A percentile compares a stretch with the other conserved stretches of the same genome.
Evolutionary conservation across 2,329 filamentous ascomycete species (phyloP).

Genomic region (Incumbomyces lentus): DNA sequence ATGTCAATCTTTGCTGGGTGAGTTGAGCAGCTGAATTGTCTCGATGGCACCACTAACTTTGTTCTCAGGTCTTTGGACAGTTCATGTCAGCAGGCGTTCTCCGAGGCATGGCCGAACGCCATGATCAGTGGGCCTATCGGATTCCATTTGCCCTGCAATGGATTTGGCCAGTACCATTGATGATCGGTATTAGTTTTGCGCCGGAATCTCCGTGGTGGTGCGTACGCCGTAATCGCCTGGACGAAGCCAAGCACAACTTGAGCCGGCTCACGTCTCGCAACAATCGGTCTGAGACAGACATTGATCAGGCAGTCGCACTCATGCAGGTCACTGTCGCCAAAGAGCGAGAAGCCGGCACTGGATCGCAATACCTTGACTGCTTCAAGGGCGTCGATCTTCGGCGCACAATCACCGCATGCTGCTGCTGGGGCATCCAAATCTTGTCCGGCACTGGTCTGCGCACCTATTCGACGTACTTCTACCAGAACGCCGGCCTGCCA

Average conservation of each 20-base stretch:
- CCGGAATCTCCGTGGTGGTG: conserved; percentile 30
- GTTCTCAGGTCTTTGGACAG: conserved; percentile 36
- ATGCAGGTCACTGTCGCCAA: conserved; percentile 30
- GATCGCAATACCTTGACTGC: conserved; percentile 59
- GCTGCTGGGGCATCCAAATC: conserved; percentile 57
- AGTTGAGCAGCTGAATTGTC: conserved; percentile 20
- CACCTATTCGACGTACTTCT: conserved; percentile 49
- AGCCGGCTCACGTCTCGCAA: conserved; percentile 31
- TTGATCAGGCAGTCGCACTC: conserved; percentile 25
- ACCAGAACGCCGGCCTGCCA: conserved; percentile 24
- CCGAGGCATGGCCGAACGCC: conserved; percentile 14
- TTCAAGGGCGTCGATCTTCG: conserved; percentile 70
- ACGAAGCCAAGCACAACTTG: conserved; percentile 34
- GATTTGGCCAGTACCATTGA: conserved; percentile 19
- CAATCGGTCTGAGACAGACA: conserved; percentile 16
- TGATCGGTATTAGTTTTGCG: conserved; percentile 14
- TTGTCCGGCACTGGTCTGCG: conserved; percentile 55
- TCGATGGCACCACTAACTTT: too few species aligned
- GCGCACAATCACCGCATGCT: conserved; percentile 62
- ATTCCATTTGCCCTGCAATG: conserved; percentile 22
- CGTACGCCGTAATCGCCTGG: conserved; percentile 32
- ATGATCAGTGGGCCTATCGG: conserved; percentile 12
- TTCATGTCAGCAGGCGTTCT: conserved; percentile 34
- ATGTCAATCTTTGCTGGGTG: conserved; percentile 53
- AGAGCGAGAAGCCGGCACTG: conserved; percentile 16